Base-by-base conservation (phyloP, 768 basidiomycete genomes). In the Lyophyllum semitale region DNA sequence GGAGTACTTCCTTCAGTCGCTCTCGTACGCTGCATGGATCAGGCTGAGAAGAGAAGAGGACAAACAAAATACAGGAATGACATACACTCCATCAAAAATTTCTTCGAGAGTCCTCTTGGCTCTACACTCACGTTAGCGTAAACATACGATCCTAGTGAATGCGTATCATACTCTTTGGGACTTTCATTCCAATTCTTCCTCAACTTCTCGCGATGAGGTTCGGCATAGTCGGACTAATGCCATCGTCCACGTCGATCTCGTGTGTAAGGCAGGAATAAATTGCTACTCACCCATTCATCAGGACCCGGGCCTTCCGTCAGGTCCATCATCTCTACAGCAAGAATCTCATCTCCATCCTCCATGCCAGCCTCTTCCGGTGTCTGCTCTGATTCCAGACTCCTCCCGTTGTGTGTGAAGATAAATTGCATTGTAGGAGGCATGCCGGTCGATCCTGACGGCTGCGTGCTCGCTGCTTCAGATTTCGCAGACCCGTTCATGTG, bases 271-370 rank as follows among this genome's bases (percentile, higher is more conserved):
- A 25, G 20, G 48, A 47, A 32, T 1, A 4, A 22, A 13, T 25
- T 42, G 6, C 27, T 32, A 71, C 84, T 68, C 64, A 88, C 89
- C 80, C 82, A 81, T 60, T 82, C 79, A 58, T 89, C 87, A 32
- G 81, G 69, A 44, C 77, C 76, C 7, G 84, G 77, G 29, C 82
- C 83, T 50, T 88, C 85, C 7, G 93, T 94, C 62, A 95, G 77
- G 67, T 95, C 93, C 90, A 93, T 91, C 70, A 95, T 72, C 73
- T 95, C 93, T 18, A 94, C 88, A 13, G 93, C 93, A 47, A 93
- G 74, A 66, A 95, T 91, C 71, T 93, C 91, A 67, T 95, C 93
- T 5, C 86, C 86, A 61, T 93, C 89, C 63, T 95, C 92, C 78
- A 95, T 89, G 5, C 88, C 89, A 45, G 85, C 81, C 62, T 94